Conservation (phyloP, 2,329 filamentous ascomycete species). For the Myriosclerotinia curreyana region DNA sequence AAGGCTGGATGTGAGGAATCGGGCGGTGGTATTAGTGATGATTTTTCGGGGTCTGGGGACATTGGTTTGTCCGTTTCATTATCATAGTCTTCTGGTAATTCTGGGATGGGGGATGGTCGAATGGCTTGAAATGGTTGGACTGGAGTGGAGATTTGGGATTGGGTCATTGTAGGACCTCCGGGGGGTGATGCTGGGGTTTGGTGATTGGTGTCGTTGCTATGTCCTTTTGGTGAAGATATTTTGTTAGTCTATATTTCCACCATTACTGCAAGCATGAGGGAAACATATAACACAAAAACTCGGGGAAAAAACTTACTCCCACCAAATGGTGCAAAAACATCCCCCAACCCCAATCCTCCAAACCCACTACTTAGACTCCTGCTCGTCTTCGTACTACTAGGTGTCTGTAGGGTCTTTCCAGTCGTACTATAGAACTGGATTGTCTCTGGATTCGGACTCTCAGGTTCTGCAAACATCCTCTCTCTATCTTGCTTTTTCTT, state of each 20-base stretch:
- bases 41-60: slow-evolving; percentile 12
- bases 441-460: background rate
- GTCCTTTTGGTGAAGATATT: background rate
- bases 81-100: slow-evolving; percentile 7
- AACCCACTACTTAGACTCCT: background rate
- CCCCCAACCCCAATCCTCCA: background rate
- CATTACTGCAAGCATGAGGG: background rate
- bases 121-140: background rate
- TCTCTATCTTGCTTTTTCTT: slow-evolving; percentile 18
- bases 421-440: slow-evolving; percentile 17
- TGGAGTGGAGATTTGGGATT: background rate
- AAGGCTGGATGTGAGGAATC: slow-evolving; percentile 16
- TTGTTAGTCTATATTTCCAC: background rate
- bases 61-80: background rate
- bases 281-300: background rate
- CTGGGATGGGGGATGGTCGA: background rate
- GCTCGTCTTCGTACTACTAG: background rate
- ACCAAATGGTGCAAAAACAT: slow-evolving; percentile 16
- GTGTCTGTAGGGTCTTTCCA: slow-evolving; percentile 3
- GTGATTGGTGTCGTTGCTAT: background rate
- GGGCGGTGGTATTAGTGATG: slow-evolving; percentile 5
- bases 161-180: background rate
- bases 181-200: background rate
- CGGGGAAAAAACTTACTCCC: slow-evolving; percentile 1
- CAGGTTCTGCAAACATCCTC: background rate